phyloP scores from a whole-genome alignment of 495 filamentous ascomycete genomes.

The Poronia punctata region DNA sequence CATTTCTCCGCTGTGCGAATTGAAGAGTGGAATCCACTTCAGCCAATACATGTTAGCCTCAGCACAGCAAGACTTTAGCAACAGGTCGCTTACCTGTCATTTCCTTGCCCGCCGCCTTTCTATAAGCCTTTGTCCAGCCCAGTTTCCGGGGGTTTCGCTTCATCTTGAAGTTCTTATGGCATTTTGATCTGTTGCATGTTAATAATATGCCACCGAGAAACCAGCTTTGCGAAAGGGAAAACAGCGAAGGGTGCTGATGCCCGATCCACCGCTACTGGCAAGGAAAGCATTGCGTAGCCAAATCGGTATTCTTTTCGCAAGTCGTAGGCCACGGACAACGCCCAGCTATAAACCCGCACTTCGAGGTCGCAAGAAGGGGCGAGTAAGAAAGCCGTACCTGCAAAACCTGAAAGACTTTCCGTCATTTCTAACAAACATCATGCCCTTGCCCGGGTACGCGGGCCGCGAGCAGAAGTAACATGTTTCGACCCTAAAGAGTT shows the following conservation, averaged over 20 bases:
- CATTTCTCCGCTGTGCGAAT: constrained; percentile 87
- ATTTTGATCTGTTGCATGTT: constrained; percentile 58
- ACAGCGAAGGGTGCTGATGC: too few species aligned
- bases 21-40: constrained; percentile 88
- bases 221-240: too few species aligned
- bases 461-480: constrained; percentile 88
- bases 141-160: constrained; percentile 76
- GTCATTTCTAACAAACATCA: constrained; percentile 53
- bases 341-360: too few species aligned
- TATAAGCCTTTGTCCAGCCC: constrained; percentile 61
- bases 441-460: constrained; percentile 54
- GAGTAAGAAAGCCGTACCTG: constrained; percentile 3
- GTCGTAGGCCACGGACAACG: too few species aligned
- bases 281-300: too few species aligned
- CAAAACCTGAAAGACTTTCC: constrained; percentile 54
- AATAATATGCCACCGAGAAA: not conserved
- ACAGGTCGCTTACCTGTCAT: constrained; percentile 39
- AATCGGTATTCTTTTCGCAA: too few species aligned
- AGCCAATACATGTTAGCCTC: constrained; percentile 39
- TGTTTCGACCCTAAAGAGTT: constrained; percentile 57
- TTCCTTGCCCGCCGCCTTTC: constrained; percentile 42
- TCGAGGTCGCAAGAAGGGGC: too few species aligned
- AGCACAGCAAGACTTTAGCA: constrained; percentile 48
- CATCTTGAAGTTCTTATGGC: constrained; percentile 99
- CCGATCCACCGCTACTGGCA: too few species aligned